Percentiles rank a stretch among this genome's conserved stretches.
These are phyloP conservation scores for Pseudogymnoascus sp. DNA, from an alignment of 2,329 filamentous ascomycete genomes.

Conservation along the genomic window DNA sequence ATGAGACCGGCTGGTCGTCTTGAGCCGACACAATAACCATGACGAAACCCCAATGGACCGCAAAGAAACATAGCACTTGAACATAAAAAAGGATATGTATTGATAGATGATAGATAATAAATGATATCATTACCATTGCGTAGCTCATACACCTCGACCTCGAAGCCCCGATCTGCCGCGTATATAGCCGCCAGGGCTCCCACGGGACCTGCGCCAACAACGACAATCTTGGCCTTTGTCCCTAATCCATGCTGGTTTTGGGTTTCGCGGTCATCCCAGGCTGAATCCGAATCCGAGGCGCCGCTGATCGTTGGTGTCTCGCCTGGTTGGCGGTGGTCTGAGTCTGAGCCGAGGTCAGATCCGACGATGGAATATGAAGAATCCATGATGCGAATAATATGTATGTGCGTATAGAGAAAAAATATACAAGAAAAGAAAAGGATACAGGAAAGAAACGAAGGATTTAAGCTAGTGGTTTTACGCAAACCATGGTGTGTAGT, in stretches of 20 bases:
- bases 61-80: background rate
- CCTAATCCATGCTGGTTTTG: background rate
- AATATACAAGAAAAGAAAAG: background rate
- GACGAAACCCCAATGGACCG: background rate
- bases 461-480: background rate
- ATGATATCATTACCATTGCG: constrained; percentile 58
- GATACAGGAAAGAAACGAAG: background rate
- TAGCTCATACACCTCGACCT: constrained; percentile 92
- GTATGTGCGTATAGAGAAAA: background rate
- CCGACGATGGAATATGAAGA: background rate
- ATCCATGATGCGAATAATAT: background rate
- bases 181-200: constrained; percentile 88
- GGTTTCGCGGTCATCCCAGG: background rate
- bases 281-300: background rate
- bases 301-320: background rate
- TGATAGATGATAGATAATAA: background rate
- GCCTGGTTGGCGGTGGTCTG: background rate
- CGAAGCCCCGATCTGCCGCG: constrained; percentile 76
- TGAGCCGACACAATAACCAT: background rate
- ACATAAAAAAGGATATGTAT: background rate
- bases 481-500: background rate
- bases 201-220: constrained; percentile 89
- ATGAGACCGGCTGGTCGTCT: background rate
- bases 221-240: constrained; percentile 34
- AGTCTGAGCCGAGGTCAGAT: background rate